Base-by-base conservation (phyloP, 176 grass and related monocot species). In the Tillandsia leiboldiana region DNA sequence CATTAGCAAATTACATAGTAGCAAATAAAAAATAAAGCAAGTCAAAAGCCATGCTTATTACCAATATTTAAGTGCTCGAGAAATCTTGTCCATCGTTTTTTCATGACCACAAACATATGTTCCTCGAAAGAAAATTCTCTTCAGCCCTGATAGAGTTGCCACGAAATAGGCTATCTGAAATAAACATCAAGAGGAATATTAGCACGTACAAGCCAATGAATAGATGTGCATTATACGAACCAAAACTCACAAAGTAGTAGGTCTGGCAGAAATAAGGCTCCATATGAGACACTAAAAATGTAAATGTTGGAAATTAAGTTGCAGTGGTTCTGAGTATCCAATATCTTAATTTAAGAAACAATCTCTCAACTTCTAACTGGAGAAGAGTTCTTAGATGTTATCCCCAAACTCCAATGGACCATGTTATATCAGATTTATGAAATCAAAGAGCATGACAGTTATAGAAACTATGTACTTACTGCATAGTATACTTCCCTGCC, bases 31-130 rank as follows among this genome's bases (percentile, higher is more conserved):
- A 12, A 5, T 59, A 12, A 1, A 1, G 4, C 29, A 48, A 29
- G 14, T 65, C 48, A 11, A 54, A 80, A 28, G 49, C 8, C 22
- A 63, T 79, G 48, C 11, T 73, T 49, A 53, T 74, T 84, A 97
- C 94, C 94, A 97, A 71, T 97, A 97, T 61, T 90, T 93, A 18
- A 97, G 84, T 66, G 94, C 92, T 71, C 72, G 73, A 66, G 94
- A 97, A 81, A 97, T 97, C 78, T 97, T 93, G 57, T 97, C 94
- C 89, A 97, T 97, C 26, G 87, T 97, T 63, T 87, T 87, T 68
- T 90, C 84, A 58, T 97, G 86, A 48, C 94, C 94, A 79, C 94
- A 97, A 42, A 97, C 70, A 42, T 92, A 97, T 83, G 94, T 71
- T 74, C 94, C 94, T 74, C 89, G 82, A 66, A 97, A 97, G 79